Conservation (phyloP, 2,329 filamentous ascomycete species). For the Sordariomycetes sp. region DNA sequence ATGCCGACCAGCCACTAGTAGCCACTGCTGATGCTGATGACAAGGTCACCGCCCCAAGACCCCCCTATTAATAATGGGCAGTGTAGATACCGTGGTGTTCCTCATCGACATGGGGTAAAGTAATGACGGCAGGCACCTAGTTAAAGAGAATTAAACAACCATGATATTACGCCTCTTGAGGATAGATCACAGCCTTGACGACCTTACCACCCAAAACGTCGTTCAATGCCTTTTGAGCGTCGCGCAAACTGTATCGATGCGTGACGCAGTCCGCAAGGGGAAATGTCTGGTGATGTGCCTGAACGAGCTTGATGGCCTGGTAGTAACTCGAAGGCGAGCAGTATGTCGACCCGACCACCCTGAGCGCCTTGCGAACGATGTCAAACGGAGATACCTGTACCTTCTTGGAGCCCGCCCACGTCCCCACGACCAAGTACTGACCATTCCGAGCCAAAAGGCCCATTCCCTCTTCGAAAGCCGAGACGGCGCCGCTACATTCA, state of each 20-base stretch:
- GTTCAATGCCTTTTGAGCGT: background rate
- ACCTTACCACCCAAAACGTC: background rate
- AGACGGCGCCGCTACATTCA: background rate
- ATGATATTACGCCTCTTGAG: background rate
- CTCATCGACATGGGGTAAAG: too few species aligned
- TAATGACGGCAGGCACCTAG: too few species aligned
- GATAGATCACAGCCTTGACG: constrained; percentile 1
- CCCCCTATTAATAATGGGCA: too few species aligned
- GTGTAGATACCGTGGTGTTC: too few species aligned
- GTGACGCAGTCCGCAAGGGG: background rate
- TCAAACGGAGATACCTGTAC: constrained; percentile 1
- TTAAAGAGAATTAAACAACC: too few species aligned
- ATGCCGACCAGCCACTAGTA: background rate
- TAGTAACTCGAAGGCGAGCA: background rate
- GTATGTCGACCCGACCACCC: constrained; percentile 1
- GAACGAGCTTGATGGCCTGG: background rate
- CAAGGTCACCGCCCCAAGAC: background rate
- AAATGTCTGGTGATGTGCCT: background rate
- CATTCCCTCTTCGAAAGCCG: constrained; percentile 1
- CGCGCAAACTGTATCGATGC: background rate
- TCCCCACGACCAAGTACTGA: constrained; percentile 1
- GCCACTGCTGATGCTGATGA: background rate
- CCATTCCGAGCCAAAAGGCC: background rate
- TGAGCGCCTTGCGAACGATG: background rate
- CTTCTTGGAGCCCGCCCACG: constrained; percentile 1